Base-by-base conservation (phyloP, 495 filamentous ascomycete genomes). In the Symbiotaphrina buchneri region DNA sequence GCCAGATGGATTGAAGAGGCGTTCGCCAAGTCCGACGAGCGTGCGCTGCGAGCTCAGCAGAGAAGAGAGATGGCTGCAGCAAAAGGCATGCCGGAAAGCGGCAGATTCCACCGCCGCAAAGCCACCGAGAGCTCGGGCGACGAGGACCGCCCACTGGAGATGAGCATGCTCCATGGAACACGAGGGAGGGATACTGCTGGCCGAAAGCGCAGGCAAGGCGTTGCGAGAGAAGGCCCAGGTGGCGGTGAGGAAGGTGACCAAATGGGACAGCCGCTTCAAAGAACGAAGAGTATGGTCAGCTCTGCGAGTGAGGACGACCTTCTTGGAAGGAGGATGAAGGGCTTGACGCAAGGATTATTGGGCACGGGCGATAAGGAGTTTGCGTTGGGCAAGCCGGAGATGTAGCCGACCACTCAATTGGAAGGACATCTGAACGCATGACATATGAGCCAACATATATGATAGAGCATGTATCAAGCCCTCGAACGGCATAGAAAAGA, bases 241-340 rank as follows among this genome's bases (percentile, higher is more conserved):
- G n/a, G n/a, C n/a, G n/a, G n/a, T n/a, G n/a, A n/a, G n/a, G n/a
- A n/a, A n/a, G n/a, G n/a, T n/a, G 42, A 34, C 27, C 6, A 34
- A 45, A 31, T 30, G 42, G 35, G 34, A 15, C 22, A 39, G 24
- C 18, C 38, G 39, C 28, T 39, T 21, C 42, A 44, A 32, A 56
- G 61, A 20, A 58, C 61, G 7, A 58, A 56, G 31, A 76, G 73
- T 40, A 51, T 82, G 32, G 65, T 74, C 4, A 79, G 74, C 47
- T 51, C 93, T 19, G 69, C 68, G 18, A 91, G 79, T 44, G 70
- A 74, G 37, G 81, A 90, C 37, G 82, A 93, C 56, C 45, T 94
- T 33, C 47, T 95, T 10, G 70, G 73, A 5, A 56, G 84, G 32
- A 55, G 84, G 25, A 95, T 95, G 84, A 67, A 76, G 42, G 79